Base-by-base conservation (phyloP, 1,284 basidiomycete species). In the Ceratobasidium sp. region DNA sequence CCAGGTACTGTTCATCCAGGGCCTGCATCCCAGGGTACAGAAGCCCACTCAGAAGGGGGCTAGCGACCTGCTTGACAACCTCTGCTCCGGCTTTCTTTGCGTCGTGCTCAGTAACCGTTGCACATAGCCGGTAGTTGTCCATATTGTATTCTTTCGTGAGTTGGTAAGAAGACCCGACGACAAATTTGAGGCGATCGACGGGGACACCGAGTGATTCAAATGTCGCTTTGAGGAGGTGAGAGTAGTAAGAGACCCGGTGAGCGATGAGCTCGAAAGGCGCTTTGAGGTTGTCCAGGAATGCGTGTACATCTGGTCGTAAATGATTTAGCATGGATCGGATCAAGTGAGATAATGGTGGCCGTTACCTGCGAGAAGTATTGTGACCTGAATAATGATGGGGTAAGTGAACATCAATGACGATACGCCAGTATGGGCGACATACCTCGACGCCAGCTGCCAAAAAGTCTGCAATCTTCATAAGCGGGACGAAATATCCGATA, bases 11-110 rank as follows among this genome's bases (percentile, higher is more conserved):
- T 80, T 99, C 97, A 75, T 99, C 97, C 27, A 99, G 85, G 13
- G 96, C 95, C 77, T 99, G 97, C 40, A 99, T 80, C 38, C 96
- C 94, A 0, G 96, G 96, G 85, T 99, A 99, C 72, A 99, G 85
- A 71, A 99, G 80, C 2, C 94, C 95, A 74, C 91, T 93, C 67
- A 99, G 83, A 55, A 98, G 80, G 0, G 97, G 94, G 74, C 89
- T 94, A 71, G 94, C 91, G 3, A 97, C 94, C 79, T 98, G 96
- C 81, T 99, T 99, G 75, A 99, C 97, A 57, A 99, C 97, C 77
- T 99, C 97, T 0, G 96, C 96, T n/a, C 97, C 97, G 0, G 97
- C 97, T 78, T 97, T 97, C 78, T 96, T 96, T 15, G 96, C 94
- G 74, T 98, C 97, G 79, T 98, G 94, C 77, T 98, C 94, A 0